Evolutionary conservation across 805 yeast species (phyloP).

Genomic region (Clavispora carvajalis): DNA sequence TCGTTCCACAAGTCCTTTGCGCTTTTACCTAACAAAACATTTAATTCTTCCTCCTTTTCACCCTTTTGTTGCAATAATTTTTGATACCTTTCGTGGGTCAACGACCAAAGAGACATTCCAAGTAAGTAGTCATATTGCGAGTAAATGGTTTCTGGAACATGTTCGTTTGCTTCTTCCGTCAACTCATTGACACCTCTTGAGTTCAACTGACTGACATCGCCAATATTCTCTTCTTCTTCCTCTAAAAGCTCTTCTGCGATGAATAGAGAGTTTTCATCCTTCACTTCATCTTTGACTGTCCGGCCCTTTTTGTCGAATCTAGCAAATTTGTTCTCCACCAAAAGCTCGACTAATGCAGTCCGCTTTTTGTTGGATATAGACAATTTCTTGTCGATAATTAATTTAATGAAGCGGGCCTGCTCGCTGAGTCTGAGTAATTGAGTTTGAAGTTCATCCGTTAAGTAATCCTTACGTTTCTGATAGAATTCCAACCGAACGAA

Average conservation of each 20-base stretch:
- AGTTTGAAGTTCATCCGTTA: slow-evolving; percentile 63
- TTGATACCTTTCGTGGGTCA: slow-evolving; percentile 86
- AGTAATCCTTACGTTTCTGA: slow-evolving; percentile 81
- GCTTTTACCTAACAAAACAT: slow-evolving; percentile 53
- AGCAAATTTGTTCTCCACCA: slow-evolving; percentile 65
- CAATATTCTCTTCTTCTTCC: slow-evolving; percentile 40
- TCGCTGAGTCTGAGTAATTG: slow-evolving; percentile 69
- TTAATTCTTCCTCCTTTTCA: slow-evolving; percentile 67
- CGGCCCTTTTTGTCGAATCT: slow-evolving; percentile 67
- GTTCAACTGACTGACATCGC: slow-evolving; percentile 11
- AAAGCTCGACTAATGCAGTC: slow-evolving; percentile 54
- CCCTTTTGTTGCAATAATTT: slow-evolving; percentile 68
- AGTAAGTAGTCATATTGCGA: slow-evolving; percentile 80
- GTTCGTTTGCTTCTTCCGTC: slow-evolving; percentile 31
- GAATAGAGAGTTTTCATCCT: slow-evolving; percentile 26
- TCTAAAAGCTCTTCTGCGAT: slow-evolving; percentile 27
- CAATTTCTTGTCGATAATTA: slow-evolving; percentile 76
- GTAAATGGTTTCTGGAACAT: slow-evolving; percentile 47
- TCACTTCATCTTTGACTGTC: slow-evolving; percentile 37
- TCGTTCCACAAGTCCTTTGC: slow-evolving; percentile 86
- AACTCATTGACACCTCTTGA: slow-evolving; percentile 22
- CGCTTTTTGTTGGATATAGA: slow-evolving; percentile 72
- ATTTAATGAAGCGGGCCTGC: slow-evolving; percentile 87
- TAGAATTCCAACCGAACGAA: slow-evolving; percentile 83
- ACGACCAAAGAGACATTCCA: slow-evolving; percentile 91